Evolutionary conservation across 2,329 filamentous ascomycete genomes (phyloP).

Genomic region (Fusarium brachygibbosum): DNA sequence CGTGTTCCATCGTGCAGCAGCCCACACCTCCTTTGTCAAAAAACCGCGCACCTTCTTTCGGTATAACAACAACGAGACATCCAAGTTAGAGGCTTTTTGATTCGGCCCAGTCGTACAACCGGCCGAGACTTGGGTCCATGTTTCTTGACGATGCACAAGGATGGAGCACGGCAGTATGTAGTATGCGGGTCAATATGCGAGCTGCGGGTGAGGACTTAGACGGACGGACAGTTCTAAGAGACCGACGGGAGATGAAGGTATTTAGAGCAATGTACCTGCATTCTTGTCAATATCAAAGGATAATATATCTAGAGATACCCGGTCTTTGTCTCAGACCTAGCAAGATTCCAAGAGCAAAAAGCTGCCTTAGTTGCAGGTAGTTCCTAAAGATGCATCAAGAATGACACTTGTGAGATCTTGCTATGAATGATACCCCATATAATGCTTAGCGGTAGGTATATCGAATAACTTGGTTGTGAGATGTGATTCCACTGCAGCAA

Average conservation of each 20-base stretch:
- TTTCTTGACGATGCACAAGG: slow-evolving; percentile 19
- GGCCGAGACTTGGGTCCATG: slow-evolving; percentile 39
- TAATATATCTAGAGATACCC: background rate
- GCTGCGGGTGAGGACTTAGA: slow-evolving; percentile 30
- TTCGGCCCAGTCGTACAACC: slow-evolving; percentile 41
- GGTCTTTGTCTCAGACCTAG: slow-evolving; percentile 14
- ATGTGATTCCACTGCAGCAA: slow-evolving; percentile 8
- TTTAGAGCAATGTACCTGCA: slow-evolving; percentile 26
- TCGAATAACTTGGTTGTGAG: slow-evolving; percentile 12
- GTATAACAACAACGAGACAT: slow-evolving; percentile 17
- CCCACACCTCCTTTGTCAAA: slow-evolving; percentile 40
- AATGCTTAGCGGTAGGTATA: slow-evolving; percentile 25
- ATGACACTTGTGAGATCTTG: background rate
- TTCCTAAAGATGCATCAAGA: background rate
- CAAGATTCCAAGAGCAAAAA: slow-evolving; percentile 5
- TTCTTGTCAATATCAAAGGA: slow-evolving; percentile 18
- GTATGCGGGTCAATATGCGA: slow-evolving; percentile 37
- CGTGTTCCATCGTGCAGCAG: slow-evolving; percentile 26
- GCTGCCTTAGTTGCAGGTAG: slow-evolving; percentile 4
- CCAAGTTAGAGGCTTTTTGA: slow-evolving; percentile 28
- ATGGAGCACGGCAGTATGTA: slow-evolving; percentile 15
- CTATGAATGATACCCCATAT: slow-evolving; percentile 14
- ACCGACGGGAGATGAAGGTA: slow-evolving; percentile 11
- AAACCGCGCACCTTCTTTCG: slow-evolving; percentile 36
- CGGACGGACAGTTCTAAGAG: slow-evolving; percentile 2